Conservation (phyloP, 140 eudicot species). For the Ambrosia hybrid region DNA sequence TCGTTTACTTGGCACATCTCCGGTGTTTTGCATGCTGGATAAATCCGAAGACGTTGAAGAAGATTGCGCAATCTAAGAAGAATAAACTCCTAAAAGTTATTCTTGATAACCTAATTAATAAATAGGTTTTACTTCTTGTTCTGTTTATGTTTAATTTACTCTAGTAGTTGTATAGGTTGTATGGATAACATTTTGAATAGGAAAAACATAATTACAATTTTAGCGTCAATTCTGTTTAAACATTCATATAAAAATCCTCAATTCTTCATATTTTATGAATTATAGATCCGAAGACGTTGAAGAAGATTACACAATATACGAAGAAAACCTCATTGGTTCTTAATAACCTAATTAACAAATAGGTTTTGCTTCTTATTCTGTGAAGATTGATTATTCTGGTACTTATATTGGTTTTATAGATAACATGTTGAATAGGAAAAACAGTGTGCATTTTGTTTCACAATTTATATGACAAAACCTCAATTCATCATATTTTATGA, state of each 20-base stretch:
- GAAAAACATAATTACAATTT: neutral
- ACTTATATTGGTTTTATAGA: neutral
- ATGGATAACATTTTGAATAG: no score
- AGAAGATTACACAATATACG: slow-evolving; percentile 81
- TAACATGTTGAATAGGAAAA: no score
- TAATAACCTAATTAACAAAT: slow-evolving; percentile 50
- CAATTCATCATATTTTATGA: neutral
- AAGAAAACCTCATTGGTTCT: slow-evolving; percentile 65
- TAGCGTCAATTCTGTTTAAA: neutral
- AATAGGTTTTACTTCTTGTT: slow-evolving; percentile 6
- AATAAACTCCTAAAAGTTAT: slow-evolving; percentile 67
- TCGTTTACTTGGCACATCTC: no score
- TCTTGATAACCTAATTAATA: slow-evolving; percentile 57
- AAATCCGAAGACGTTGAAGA: slow-evolving; percentile 81
- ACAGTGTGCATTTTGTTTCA: neutral
- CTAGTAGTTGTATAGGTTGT: neutral
- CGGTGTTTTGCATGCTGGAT: neutral
- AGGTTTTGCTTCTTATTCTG: neutral
- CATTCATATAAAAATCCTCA: neutral
- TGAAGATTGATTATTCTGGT: neutral
- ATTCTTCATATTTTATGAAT: neutral
- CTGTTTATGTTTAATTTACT: neutral
- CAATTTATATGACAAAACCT: neutral
- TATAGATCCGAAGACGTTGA: slow-evolving; percentile 45
- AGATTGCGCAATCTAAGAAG: slow-evolving; percentile 75